Conservation (phyloP, 2,329 filamentous ascomycete species). For the Aspergillus jensenii region DNA sequence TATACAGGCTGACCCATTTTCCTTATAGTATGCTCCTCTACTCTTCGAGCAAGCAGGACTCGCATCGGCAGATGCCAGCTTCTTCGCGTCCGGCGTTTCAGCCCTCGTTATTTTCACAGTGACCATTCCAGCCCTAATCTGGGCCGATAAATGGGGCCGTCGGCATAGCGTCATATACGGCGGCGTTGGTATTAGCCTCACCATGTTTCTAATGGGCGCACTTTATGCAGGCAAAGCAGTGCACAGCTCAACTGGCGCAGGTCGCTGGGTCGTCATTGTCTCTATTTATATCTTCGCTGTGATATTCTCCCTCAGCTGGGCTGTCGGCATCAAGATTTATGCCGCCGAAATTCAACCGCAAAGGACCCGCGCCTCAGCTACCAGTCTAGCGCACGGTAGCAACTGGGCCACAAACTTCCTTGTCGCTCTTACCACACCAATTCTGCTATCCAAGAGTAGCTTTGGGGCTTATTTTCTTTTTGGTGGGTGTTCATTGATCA, state of each 20-base stretch:
- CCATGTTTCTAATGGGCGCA: constrained; percentile 36
- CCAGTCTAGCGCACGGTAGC: constrained; percentile 52
- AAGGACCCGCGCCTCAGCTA: constrained; percentile 55
- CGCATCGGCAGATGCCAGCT: constrained; percentile 53
- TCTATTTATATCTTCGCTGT: constrained; percentile 30
- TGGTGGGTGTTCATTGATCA: constrained; percentile 41
- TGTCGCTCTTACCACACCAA: constrained; percentile 46
- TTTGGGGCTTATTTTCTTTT: constrained; percentile 51
- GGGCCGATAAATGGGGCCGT: constrained; percentile 59
- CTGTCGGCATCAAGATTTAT: constrained; percentile 57
- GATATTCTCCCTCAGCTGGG: constrained; percentile 48
- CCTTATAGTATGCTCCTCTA: constrained; percentile 56
- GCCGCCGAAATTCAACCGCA: constrained; percentile 59
- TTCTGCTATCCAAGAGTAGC: constrained; percentile 43
- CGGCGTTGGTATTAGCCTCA: constrained; percentile 50
- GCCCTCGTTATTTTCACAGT: constrained; percentile 59
- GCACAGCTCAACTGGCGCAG: constrained; percentile 26
- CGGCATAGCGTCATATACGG: constrained; percentile 55
- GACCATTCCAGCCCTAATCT: constrained; percentile 57
- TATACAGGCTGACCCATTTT: not conserved
- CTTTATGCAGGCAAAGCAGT: constrained; percentile 34
- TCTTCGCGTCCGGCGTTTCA: constrained; percentile 62
- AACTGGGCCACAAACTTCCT: constrained; percentile 52
- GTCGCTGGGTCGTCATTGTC: constrained; percentile 32
- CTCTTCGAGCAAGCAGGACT: constrained; percentile 62